Conservation (phyloP, 139 green algal genomes). For the Chloropicon primus region DNA sequence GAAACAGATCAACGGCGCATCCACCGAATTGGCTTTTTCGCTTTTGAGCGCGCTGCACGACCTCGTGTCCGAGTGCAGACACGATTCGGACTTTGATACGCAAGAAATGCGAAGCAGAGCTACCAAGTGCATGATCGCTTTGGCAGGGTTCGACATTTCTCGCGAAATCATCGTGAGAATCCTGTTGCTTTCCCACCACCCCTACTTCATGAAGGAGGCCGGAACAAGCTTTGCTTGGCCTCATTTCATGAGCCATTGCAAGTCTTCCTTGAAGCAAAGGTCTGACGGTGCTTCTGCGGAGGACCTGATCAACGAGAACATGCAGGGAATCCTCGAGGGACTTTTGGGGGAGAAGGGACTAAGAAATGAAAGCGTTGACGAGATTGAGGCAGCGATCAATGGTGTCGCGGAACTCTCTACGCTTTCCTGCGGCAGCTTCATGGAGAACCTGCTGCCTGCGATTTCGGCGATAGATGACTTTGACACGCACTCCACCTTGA, state of each 20-base stretch:
- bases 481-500: background rate
- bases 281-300: no score
- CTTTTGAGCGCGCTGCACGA: background rate
- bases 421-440: background rate
- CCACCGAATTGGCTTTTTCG: background rate
- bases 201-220: background rate
- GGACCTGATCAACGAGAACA: no score
- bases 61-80: background rate
- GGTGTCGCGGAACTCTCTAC: background rate
- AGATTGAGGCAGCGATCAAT: background rate
- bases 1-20: background rate
- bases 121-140: background rate
- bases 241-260: background rate
- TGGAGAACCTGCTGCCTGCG: background rate
- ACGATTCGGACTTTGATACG: background rate
- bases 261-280: background rate
- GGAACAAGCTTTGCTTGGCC: background rate
- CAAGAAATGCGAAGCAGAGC: background rate
- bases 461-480: background rate
- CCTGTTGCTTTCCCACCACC: background rate
- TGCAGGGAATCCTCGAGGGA: background rate
- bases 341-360: background rate
- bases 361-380: background rate
- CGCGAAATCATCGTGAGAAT: background rate
- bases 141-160: background rate